Evolutionary conservation across 345 rosid species (phyloP), one percentile per base, ranked within the genome.

Genomic region (Kernera saxatilis): DNA sequence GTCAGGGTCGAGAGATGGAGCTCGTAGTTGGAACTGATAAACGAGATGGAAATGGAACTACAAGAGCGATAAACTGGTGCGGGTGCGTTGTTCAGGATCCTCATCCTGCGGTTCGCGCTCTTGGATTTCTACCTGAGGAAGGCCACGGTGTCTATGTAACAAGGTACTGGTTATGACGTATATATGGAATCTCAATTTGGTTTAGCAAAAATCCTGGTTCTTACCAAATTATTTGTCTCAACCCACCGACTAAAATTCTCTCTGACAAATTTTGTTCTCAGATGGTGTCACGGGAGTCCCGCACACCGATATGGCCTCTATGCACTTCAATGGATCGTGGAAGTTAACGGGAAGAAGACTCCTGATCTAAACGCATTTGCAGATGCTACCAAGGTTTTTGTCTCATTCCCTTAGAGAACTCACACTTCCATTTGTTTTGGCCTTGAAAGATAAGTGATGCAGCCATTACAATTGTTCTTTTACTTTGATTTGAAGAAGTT

Each of bases 261-360:
- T 54, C 54, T 60, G 50, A 55, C 2, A 45, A 65, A 27, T 15
- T 11, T 10, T 51, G 49, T 51, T 52, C 25, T 65, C 81, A 94
- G 96, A 91, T 89, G 90, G 87, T 85, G 85, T 71, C 88, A 84
- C n/a, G 99, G 97, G 43, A 94, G 99, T 83, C 99, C 99, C 1
- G 96, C 77, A 35, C 86, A 88, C 37, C 83, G 95, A 66, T 91
- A 94, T 73, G 97, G 96, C 44, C 81, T 94, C 22, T 88, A 82
- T 65, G 88, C 97, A 69, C 88, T 85, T 64, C 95, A 88, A 46
- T 94, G 99, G 99, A 94, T 94, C 26, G 93, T 94, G 62, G 96
- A 91, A 82, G 81, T 94, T 29, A 94, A 89, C 41, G 99, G 99
- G 64, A 89, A 87, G 80, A 83, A 69, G 1, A 91, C 93, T 51